Evolutionary conservation across 2,329 filamentous ascomycete species (phyloP).

Genomic region (Aureobasidium sp.): DNA sequence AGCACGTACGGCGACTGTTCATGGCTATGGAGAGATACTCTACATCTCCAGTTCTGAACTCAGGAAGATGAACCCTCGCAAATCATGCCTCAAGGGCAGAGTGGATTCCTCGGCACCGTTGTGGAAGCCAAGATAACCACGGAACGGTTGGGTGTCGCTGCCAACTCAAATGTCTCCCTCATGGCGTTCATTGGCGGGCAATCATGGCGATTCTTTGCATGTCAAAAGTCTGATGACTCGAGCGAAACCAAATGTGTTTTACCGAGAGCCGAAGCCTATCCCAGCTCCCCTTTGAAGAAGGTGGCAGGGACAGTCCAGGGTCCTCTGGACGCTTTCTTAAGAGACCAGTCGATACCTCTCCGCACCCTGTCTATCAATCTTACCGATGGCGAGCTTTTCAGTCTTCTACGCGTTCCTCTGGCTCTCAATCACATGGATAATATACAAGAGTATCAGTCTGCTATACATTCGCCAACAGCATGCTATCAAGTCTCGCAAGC

Average conservation of each 20-base stretch:
- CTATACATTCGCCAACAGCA: slow-evolving; percentile 5
- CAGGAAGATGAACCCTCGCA: background rate
- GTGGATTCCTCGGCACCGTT: background rate
- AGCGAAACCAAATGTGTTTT: background rate
- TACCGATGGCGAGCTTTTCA: background rate
- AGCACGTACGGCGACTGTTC: too few relatives aligned
- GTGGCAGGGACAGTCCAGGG: background rate
- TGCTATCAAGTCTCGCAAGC: slow-evolving; percentile 10
- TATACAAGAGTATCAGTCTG: background rate
- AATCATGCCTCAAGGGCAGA: background rate
- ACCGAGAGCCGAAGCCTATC: slow-evolving; percentile 2
- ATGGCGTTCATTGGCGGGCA: slow-evolving; percentile 10
- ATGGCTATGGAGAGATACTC: too few relatives aligned
- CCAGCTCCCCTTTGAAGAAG: background rate
- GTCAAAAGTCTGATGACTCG: background rate
- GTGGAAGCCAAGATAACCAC: background rate
- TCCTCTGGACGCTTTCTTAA: background rate
- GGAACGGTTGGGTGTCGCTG: background rate
- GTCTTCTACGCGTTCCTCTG: background rate
- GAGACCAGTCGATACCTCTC: slow-evolving; percentile 8
- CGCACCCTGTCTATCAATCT: background rate
- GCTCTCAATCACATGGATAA: background rate
- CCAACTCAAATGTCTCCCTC: slow-evolving; percentile 2
- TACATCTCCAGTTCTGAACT: too few relatives aligned
- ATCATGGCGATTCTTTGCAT: background rate